Conservation (phyloP, 2,329 filamentous ascomycete species). For the Thelonectria blattea region DNA sequence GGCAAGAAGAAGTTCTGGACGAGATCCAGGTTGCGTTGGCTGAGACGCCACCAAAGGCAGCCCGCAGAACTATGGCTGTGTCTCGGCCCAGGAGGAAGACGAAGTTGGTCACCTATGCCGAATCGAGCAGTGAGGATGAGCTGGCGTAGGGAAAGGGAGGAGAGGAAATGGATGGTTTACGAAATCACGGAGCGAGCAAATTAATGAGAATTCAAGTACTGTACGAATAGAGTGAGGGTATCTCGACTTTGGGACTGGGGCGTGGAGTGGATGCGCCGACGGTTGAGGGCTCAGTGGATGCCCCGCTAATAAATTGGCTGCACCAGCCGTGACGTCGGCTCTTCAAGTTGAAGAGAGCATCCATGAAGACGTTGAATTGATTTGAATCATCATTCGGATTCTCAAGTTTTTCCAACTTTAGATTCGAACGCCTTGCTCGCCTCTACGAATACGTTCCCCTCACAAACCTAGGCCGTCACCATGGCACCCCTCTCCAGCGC, state of each 20-base stretch:
- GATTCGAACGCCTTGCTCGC: too few relatives aligned
- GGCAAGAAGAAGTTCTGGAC: not conserved
- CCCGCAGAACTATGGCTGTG: conserved; percentile 5
- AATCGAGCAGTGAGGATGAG: conserved; percentile 16
- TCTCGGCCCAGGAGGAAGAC: conserved; percentile 1
- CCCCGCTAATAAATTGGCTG: conserved; percentile 1
- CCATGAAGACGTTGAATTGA: too few relatives aligned
- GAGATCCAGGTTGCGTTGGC: conserved; percentile 2
- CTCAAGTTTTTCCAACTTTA: too few relatives aligned
- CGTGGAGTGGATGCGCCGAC: conserved; percentile 4
- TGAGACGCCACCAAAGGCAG: not conserved
- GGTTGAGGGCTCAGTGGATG: conserved; percentile 9
- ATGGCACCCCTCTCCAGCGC: conserved; percentile 65
- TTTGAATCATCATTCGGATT: too few relatives aligned
- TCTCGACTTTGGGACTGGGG: not conserved
- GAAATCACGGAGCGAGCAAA: not conserved
- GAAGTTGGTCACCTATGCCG: not conserved
- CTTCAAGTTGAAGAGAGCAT: not conserved
- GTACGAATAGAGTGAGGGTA: not conserved
- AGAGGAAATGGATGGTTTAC: not conserved
- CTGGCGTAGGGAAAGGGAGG: not conserved
- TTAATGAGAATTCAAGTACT: not conserved
- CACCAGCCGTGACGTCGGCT: conserved; percentile 8
- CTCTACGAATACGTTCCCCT: too few relatives aligned
- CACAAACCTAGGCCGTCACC: not conserved